Evolutionary conservation across 306 rosid genomes (phyloP).

Genomic region (Quercus mongolica): DNA sequence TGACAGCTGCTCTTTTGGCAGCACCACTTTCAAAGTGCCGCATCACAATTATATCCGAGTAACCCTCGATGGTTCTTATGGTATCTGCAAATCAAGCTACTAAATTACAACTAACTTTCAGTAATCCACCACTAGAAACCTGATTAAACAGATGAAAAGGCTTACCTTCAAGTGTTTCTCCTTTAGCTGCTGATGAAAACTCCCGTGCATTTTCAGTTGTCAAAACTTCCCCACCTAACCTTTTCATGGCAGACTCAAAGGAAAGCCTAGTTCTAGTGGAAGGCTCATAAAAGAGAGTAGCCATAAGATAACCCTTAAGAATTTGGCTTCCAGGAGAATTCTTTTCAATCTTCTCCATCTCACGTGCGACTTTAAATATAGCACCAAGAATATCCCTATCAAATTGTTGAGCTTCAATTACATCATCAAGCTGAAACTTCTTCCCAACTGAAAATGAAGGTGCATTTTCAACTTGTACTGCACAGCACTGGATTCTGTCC

Average conservation of each 20-base stretch:
- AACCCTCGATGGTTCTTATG: slow-evolving; percentile 88
- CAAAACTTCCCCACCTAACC: slow-evolving; percentile 86
- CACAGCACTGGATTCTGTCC: slow-evolving; percentile 30
- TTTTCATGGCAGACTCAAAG: slow-evolving; percentile 94
- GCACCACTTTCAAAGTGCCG: slow-evolving; percentile 97
- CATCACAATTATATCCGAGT: slow-evolving; percentile 84
- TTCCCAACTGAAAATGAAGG: slow-evolving; percentile 47
- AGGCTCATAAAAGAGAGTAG: slow-evolving; percentile 89
- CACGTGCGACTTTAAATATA: slow-evolving; percentile 68
- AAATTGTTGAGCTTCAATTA: slow-evolving; percentile 88
- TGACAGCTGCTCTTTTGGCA: slow-evolving; percentile 80
- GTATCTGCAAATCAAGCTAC: slow-evolving; percentile 55
- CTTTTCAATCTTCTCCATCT: slow-evolving; percentile 80
- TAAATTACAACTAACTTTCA: neutral
- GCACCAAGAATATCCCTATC: slow-evolving; percentile 61
- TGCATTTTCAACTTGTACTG: slow-evolving; percentile 40
- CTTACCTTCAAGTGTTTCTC: slow-evolving; percentile 93
- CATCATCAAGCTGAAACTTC: slow-evolving; percentile 68
- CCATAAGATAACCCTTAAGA: slow-evolving; percentile 87
- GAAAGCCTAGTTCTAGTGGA: slow-evolving; percentile 93
- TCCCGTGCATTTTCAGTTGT: slow-evolving; percentile 93
- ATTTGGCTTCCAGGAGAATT: slow-evolving; percentile 70
- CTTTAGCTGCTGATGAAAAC: slow-evolving; percentile 91
- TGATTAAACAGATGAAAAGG: neutral
- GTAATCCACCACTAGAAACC: neutral